phyloP scores from a whole-genome alignment of 257 asterid genomes.

The Pogostemon cablin region DNA sequence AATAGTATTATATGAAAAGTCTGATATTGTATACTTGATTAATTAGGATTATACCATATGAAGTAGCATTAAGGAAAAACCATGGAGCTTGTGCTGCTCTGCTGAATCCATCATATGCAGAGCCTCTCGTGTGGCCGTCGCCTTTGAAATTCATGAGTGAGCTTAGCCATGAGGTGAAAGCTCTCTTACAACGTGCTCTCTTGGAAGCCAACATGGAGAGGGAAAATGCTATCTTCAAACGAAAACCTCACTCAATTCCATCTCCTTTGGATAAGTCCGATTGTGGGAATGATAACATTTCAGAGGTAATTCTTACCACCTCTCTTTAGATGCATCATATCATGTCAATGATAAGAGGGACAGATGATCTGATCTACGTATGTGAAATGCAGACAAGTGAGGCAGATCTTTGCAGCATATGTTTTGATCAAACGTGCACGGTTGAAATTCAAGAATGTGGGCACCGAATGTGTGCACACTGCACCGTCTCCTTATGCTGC shows the following conservation, averaged over 20 bases:
- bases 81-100: conserved; percentile 85
- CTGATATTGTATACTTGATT: conserved; percentile 12
- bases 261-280: conserved; percentile 59
- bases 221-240: conserved; percentile 65
- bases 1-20: neutral
- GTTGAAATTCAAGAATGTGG: conserved; percentile 86
- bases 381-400: conserved; percentile 60
- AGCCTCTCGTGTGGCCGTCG: conserved; percentile 98
- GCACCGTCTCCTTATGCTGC: conserved; percentile 84
- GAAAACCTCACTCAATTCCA: conserved; percentile 40
- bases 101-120: conserved; percentile 88
- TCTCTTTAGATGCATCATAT: conserved; percentile 2
- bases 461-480: conserved; percentile 93
- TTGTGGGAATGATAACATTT: conserved; percentile 52
- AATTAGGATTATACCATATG: conserved; percentile 81
- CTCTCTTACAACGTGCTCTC: conserved; percentile 68
- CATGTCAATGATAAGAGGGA: neutral
- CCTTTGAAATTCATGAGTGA: conserved; percentile 83
- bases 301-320: conserved; percentile 54
- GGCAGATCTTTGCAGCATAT: conserved; percentile 76
- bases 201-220: conserved; percentile 80
- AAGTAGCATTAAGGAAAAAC: conserved; percentile 67
- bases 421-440: conserved; percentile 84
- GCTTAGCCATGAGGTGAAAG: conserved; percentile 76
- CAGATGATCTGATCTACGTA: neutral